A percentile compares a stretch with the other conserved stretches of the same genome.
phyloP scores from a whole-genome alignment of 345 rosid species.

The Punica granatum region DNA sequence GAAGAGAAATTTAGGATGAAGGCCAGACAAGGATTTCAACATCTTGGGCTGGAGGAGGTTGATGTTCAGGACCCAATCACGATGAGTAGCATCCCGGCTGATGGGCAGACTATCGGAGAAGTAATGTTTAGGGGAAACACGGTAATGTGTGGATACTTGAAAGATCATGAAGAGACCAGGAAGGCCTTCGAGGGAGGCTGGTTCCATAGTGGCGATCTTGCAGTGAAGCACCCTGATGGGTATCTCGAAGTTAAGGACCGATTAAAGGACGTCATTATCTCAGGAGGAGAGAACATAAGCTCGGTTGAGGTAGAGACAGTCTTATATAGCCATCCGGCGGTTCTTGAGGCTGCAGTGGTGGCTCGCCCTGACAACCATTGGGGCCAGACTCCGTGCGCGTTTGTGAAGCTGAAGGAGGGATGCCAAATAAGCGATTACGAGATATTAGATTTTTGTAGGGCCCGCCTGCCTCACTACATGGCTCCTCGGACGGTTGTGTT shows the following conservation, averaged over 20 bases:
- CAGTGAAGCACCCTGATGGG: constrained; percentile 62
- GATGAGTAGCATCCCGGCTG: constrained; percentile 44
- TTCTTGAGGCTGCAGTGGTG: constrained; percentile 76
- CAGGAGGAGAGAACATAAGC: constrained; percentile 84
- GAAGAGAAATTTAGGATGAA: constrained; percentile 39
- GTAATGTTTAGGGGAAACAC: constrained; percentile 70
- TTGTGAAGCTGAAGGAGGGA: constrained; percentile 61
- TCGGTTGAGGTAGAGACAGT: constrained; percentile 54
- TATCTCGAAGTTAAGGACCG: constrained; percentile 74
- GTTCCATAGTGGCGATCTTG: constrained; percentile 73
- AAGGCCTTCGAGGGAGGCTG: constrained; percentile 64
- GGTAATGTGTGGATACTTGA: constrained; percentile 69
- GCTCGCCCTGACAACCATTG: constrained; percentile 65
- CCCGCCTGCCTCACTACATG: constrained; percentile 65
- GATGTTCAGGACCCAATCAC: constrained; percentile 52
- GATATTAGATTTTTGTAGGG: constrained; percentile 48
- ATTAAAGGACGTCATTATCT: constrained; percentile 59
- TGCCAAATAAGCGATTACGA: constrained; percentile 28
- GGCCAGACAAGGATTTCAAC: constrained; percentile 70
- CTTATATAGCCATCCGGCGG: constrained; percentile 50
- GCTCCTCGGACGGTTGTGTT: constrained; percentile 63
- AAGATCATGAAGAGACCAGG: constrained; percentile 47
- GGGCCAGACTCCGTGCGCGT: constrained; percentile 90
- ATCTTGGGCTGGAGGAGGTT: constrained; percentile 58
- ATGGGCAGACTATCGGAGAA: constrained; percentile 61